Base-by-base conservation (phyloP, 805 yeast genomes). In the Schwanniomyces pseudopolymorphus region DNA sequence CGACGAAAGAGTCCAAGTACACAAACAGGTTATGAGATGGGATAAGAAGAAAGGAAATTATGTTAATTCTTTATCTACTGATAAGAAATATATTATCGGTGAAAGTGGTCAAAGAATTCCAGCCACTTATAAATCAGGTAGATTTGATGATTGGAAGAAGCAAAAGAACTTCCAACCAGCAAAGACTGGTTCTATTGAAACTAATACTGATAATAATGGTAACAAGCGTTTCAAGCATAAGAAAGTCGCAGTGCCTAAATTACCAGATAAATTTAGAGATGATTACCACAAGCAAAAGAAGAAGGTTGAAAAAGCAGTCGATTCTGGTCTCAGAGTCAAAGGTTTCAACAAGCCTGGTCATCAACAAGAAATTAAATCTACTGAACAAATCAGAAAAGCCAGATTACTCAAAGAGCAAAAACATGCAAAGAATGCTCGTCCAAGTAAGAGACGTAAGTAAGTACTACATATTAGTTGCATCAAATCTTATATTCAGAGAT, bases 21-120 rank as follows among this genome's bases (percentile, higher is more conserved):
- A 85, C 64, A 83, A 77, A 49, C 91, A 85, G 61, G 82, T 84
- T 19, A 84, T 87, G 77, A 79, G 81, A 61, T 92, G 99, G 99
- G 97, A 92, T 69, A 87, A 80, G 67, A 89, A 89, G 79, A 85
- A 87, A 66, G 94, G 95, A 59, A 89, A 89, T 54, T 92, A 88
- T 66, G 79, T 91, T 60, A 88, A 88, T 63, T 76, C 88, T 16
- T 84, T 80, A 58, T 88, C 94, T 52, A 73, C 84, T 17, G 96
- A 89, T 59, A 80, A 85, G 68, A 91, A 89, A 69, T 92, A 77
- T 67, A 94, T 94, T 58, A 85, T 89, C 53, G 96, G 98, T 51
- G 99, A 94, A 65, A 85, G 89, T 65, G 99, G 99, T 6, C 90
- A 86, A 57, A 81, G 80, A 62, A 81, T 94, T 41, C 97, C 98